These are phyloP conservation scores for Podaxis rugospora DNA, from an alignment of 768 basidiomycete species.

Conservation along the genomic window DNA sequence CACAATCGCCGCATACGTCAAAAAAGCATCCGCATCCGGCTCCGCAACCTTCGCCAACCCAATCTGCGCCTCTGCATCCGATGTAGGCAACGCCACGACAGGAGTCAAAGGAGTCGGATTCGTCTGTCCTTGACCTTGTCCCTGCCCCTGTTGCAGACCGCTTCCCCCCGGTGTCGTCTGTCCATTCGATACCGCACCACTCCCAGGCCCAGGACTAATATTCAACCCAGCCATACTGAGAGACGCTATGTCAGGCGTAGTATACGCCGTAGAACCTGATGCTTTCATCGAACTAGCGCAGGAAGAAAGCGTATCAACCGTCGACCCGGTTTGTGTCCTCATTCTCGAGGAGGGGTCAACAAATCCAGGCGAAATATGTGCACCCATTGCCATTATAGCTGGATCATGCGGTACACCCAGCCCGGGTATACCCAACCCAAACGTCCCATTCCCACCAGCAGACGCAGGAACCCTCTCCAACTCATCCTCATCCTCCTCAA, in stretches of 20 bases:
- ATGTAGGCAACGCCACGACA: slow-evolving; percentile 66
- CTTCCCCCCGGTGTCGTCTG: neutral
- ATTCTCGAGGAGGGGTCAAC: slow-evolving; percentile 29
- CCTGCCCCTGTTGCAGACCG: neutral
- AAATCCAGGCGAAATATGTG: slow-evolving; percentile 31
- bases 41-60: slow-evolving; percentile 82
- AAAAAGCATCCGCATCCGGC: slow-evolving; percentile 78
- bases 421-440: neutral
- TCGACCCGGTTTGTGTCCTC: slow-evolving; percentile 52
- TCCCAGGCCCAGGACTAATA: slow-evolving; percentile 24
- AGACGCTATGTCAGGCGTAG: slow-evolving; percentile 51
- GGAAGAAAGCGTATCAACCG: slow-evolving; percentile 30
- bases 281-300: slow-evolving; percentile 22
- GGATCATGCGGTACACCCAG: slow-evolving; percentile 13
- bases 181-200: slow-evolving; percentile 22
- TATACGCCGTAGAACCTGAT: slow-evolving; percentile 43
- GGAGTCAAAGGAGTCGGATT: slow-evolving; percentile 62
- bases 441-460: slow-evolving; percentile 20
- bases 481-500: slow-evolving; percentile 76
- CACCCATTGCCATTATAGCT: slow-evolving; percentile 18
- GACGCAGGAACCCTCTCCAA: slow-evolving; percentile 44
- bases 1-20: slow-evolving; percentile 82
- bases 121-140: slow-evolving; percentile 28
- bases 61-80: slow-evolving; percentile 67
- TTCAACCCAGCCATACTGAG: slow-evolving; percentile 5